These are phyloP conservation scores for Kodamaea fukazawae DNA, from an alignment of 805 yeast genomes.

Conservation along the genomic window DNA sequence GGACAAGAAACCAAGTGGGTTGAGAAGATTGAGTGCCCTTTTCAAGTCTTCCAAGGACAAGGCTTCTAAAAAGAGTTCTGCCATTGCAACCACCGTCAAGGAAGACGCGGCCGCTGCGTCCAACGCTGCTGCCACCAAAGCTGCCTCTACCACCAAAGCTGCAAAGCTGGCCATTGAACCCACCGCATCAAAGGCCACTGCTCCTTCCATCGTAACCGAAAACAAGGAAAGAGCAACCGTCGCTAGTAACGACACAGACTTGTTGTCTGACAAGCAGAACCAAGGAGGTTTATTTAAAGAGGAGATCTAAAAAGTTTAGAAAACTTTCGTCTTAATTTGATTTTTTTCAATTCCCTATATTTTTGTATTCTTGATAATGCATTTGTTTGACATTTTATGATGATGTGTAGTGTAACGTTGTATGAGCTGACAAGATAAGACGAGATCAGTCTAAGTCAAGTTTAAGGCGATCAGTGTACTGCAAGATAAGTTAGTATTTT, in stretches of 20 bases:
- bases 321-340: too few species aligned
- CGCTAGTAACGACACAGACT: conserved; percentile 23
- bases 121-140: conserved; percentile 7
- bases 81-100: conserved; percentile 6
- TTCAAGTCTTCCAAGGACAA: conserved; percentile 13
- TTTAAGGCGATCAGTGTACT: too few species aligned
- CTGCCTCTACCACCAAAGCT: conserved; percentile 7
- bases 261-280: conserved; percentile 27
- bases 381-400: too few species aligned
- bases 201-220: conserved; percentile 1
- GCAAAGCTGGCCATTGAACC: conserved; percentile 4
- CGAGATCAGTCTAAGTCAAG: too few species aligned
- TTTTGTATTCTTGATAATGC: too few species aligned
- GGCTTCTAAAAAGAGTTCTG: conserved; percentile 4
- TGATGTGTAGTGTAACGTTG: too few species aligned
- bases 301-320: conserved; percentile 27
- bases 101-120: conserved; percentile 11
- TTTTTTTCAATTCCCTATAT: too few species aligned
- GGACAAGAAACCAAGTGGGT: conserved; percentile 13
- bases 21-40: conserved; percentile 20
- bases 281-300: conserved; percentile 42
- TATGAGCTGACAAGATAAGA: too few species aligned
- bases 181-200: conserved; percentile 1
- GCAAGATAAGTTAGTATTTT: too few species aligned
- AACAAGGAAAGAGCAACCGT: conserved; percentile 1